These are phyloP conservation scores for Aspergillus carlsbadensis DNA, from an alignment of 495 filamentous ascomycete genomes.

Conservation along the genomic window DNA sequence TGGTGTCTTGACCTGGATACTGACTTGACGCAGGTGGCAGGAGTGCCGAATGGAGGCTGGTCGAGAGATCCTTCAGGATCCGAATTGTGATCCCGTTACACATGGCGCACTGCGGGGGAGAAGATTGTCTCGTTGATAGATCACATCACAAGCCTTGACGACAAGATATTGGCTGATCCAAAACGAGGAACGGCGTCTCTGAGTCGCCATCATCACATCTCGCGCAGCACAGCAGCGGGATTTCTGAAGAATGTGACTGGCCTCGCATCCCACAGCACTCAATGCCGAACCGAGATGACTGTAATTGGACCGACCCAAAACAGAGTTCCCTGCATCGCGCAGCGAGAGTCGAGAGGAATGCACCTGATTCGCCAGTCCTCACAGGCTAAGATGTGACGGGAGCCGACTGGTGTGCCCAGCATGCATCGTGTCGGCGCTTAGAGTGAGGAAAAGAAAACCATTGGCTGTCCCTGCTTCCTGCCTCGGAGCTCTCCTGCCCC, in stretches of 20 bases:
- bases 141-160: not conserved
- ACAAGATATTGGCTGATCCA: not conserved
- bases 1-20: too few species aligned
- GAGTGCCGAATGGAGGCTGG: too few species aligned
- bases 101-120: too few species aligned
- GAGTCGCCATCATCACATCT: too few species aligned
- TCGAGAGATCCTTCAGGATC: too few species aligned
- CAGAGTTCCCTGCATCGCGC: too few species aligned
- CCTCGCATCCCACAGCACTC: not conserved
- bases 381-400: conserved; percentile 9
- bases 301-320: too few species aligned
- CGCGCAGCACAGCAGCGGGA: not conserved
- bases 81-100: too few species aligned
- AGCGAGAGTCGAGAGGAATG: not conserved
- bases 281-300: too few species aligned
- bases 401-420: not conserved
- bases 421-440: conserved; percentile 11
- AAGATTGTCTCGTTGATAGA: not conserved
- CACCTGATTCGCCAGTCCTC: not conserved
- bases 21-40: too few species aligned
- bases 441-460: not conserved
- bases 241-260: not conserved
- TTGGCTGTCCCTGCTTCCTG: conserved; percentile 4
- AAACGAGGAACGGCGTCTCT: not conserved
- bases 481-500: not conserved